A percentile compares a stretch with the other conserved stretches of the same genome.
phyloP scores from a whole-genome alignment of 2,329 filamentous ascomycete genomes.

The Tolypocladium tundrense region DNA sequence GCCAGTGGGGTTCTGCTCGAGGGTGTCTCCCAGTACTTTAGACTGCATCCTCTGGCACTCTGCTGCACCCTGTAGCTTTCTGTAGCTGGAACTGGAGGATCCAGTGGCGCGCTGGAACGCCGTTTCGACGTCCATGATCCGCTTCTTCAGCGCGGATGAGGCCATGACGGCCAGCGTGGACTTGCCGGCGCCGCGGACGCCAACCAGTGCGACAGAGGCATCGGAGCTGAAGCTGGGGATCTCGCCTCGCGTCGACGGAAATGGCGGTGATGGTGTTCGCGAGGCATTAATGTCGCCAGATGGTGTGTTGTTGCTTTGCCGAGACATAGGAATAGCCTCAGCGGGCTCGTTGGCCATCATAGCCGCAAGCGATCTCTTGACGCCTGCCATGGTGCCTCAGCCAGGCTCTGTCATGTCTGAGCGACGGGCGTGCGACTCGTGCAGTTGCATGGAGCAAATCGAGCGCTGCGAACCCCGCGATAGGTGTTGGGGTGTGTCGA shows the following conservation, averaged over 20 bases:
- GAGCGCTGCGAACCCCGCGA: not conserved
- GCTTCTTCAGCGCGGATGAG: conserved; percentile 57
- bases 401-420: not conserved
- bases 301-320: not conserved
- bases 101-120: conserved; percentile 56
- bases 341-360: conserved; percentile 19
- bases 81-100: conserved; percentile 51
- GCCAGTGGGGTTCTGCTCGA: conserved; percentile 47
- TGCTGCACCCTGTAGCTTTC: conserved; percentile 48
- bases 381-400: conserved; percentile 21
- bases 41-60: conserved; percentile 56
- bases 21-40: conserved; percentile 48
- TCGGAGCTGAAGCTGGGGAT: conserved; percentile 40
- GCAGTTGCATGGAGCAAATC: not conserved
- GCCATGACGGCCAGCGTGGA: conserved; percentile 68
- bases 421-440: not conserved
- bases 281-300: conserved; percentile 7
- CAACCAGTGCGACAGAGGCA: conserved; percentile 63
- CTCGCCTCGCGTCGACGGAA: conserved; percentile 15
- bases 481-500: not conserved
- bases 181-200: conserved; percentile 65
- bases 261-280: conserved; percentile 14
- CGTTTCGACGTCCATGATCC: conserved; percentile 58
- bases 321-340: not conserved
- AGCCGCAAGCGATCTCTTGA: conserved; percentile 28